phyloP scores from a whole-genome alignment of 1,139 yeast genomes.

The Saccharomyces pastorianus region DNA sequence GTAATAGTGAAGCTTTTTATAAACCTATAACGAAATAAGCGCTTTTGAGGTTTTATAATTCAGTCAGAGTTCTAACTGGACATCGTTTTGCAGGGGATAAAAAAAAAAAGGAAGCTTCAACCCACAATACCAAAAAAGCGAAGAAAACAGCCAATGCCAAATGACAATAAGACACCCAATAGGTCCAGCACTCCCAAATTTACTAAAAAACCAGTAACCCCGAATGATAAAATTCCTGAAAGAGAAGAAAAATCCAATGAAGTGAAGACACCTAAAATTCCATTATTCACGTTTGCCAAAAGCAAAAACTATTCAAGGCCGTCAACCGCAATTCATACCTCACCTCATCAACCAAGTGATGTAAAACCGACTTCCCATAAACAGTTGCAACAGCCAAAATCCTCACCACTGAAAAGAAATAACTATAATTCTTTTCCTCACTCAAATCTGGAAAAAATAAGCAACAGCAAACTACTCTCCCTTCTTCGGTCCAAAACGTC shows the following conservation, averaged over 20 bases:
- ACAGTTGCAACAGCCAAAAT: background rate
- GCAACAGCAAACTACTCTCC: background rate
- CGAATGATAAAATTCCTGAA: background rate
- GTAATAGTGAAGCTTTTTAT: background rate
- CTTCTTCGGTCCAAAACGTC: slow-evolving; percentile 4
- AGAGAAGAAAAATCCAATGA: background rate
- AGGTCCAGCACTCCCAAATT: background rate
- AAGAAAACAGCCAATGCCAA: background rate
- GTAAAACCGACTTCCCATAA: background rate
- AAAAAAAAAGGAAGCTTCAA: background rate
- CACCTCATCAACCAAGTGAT: background rate
- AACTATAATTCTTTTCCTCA: background rate
- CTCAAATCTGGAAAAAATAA: background rate
- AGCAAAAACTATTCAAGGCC: background rate
- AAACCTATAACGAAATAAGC: background rate
- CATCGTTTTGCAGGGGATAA: background rate
- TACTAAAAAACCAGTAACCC: background rate
- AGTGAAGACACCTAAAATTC: background rate
- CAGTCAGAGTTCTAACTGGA: background rate
- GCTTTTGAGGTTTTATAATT: background rate
- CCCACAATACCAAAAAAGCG: background rate
- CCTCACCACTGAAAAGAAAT: background rate
- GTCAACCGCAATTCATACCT: background rate
- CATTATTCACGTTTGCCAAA: background rate
- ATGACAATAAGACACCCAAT: background rate